Percentiles rank a stretch among this genome's conserved stretches.
These are phyloP conservation scores for Trametes polyzona DNA, from an alignment of 1,284 basidiomycete species.

Conservation along the genomic window DNA sequence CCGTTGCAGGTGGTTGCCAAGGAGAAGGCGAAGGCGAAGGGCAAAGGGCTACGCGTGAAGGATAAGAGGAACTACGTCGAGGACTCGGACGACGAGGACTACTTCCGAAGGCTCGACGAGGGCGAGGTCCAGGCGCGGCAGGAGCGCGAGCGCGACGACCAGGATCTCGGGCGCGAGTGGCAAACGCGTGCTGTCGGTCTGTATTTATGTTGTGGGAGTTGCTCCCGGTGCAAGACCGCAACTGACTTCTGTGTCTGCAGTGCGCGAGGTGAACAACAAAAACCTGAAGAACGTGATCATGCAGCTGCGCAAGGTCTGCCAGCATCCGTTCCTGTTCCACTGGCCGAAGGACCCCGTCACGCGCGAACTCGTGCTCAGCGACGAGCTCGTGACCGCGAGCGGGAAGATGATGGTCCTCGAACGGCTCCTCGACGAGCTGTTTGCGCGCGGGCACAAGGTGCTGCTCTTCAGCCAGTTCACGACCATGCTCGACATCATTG, in stretches of 20 bases:
- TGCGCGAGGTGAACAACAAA: slow-evolving; percentile 88
- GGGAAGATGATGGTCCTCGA: slow-evolving; percentile 98
- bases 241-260: slow-evolving; percentile 41
- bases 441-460: slow-evolving; percentile 85
- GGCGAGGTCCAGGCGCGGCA: slow-evolving; percentile 38
- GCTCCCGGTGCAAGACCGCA: too few relatives aligned
- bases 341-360: slow-evolving; percentile 80
- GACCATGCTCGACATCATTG: slow-evolving; percentile 94
- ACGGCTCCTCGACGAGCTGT: slow-evolving; percentile 85
- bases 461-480: slow-evolving; percentile 95
- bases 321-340: slow-evolving; percentile 92
- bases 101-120: slow-evolving; percentile 66
- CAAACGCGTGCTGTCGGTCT: slow-evolving; percentile 63
- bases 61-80: slow-evolving; percentile 46
- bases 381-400: slow-evolving; percentile 82
- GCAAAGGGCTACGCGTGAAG: slow-evolving; percentile 23
- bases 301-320: slow-evolving; percentile 94
- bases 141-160: slow-evolving; percentile 42
- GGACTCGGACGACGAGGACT: slow-evolving; percentile 71
- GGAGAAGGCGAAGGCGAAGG: slow-evolving; percentile 38
- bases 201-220: slow-evolving; percentile 34
- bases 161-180: slow-evolving; percentile 56
- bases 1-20: slow-evolving; percentile 35
- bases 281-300: slow-evolving; percentile 92
- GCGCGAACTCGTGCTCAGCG: slow-evolving; percentile 62